Evolutionary conservation across 208 protist species (phyloP).

Genomic region (Trypanosoma melophagium): DNA sequence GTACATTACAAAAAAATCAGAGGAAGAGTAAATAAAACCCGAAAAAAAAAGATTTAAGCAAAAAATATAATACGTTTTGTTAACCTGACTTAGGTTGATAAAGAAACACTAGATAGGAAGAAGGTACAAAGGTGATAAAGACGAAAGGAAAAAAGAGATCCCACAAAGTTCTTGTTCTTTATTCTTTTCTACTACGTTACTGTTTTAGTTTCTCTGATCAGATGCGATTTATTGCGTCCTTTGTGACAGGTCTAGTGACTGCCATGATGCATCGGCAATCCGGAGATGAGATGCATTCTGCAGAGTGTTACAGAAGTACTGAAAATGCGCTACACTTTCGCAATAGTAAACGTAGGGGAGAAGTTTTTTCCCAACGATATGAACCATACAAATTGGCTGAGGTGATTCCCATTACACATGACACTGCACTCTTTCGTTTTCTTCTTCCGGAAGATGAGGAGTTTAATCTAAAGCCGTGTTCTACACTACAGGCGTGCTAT

Average conservation of each 20-base stretch:
- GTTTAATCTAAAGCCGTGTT: slow-evolving; percentile 86
- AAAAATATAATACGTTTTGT: too few species aligned
- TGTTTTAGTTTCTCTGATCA: too few species aligned
- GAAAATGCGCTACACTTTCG: slow-evolving; percentile 75
- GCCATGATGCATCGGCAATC: slow-evolving; percentile 27
- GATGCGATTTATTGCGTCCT: slow-evolving; percentile 55
- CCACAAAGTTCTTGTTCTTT: too few species aligned
- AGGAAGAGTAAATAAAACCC: too few species aligned
- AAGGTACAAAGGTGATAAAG: too few species aligned
- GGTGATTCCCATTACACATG: slow-evolving; percentile 82
- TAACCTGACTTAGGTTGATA: too few species aligned
- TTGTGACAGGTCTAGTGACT: slow-evolving; percentile 28
- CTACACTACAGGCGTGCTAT: slow-evolving; percentile 87
- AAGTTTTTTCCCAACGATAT: slow-evolving; percentile 82
- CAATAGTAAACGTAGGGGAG: slow-evolving; percentile 40
- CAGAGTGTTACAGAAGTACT: slow-evolving; percentile 72
- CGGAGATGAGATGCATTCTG: slow-evolving; percentile 6
- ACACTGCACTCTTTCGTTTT: slow-evolving; percentile 89
- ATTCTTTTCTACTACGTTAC: slow-evolving; percentile 11
- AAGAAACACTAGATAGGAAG: too few species aligned
- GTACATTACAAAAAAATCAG: too few species aligned
- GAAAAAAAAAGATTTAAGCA: too few species aligned
- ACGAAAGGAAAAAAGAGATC: too few species aligned
- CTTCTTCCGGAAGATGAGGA: slow-evolving; percentile 76
- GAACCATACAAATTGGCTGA: slow-evolving; percentile 82